phyloP scores from a whole-genome alignment of 306 rosid species.

The Cicer chorassanicum region DNA sequence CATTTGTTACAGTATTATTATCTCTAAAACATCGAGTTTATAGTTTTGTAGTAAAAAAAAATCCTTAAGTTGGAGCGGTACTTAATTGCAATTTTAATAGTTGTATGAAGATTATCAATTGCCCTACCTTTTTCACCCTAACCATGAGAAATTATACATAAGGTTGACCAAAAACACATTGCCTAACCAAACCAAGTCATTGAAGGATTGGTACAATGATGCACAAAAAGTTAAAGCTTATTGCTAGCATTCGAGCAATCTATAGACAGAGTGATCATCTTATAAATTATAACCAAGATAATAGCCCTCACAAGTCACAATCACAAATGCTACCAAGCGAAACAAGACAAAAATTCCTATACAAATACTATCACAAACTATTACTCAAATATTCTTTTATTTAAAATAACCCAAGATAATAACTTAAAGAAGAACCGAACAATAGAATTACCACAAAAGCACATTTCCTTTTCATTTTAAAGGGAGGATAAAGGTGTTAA shows the following conservation, averaged over 20 bases:
- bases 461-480: conserved; percentile 23
- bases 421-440: conserved; percentile 30
- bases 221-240: not conserved
- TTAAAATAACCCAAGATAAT: conserved; percentile 23
- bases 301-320: not conserved
- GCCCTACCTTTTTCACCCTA: not conserved
- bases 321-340: conserved; percentile 6
- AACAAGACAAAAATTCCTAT: not conserved
- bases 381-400: conserved; percentile 11
- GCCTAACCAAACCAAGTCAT: conserved; percentile 34
- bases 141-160: conserved; percentile 12
- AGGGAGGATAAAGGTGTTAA: not conserved
- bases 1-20: not conserved
- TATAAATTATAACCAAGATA: conserved; percentile 1
- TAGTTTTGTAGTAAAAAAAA: not conserved
- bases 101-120: not conserved
- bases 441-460: not conserved
- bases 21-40: not conserved
- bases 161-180: conserved; percentile 22
- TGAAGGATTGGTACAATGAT: conserved; percentile 22
- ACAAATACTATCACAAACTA: conserved; percentile 17
- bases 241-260: not conserved
- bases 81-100: not conserved
- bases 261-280: not conserved
- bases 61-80: not conserved